phyloP scores from a whole-genome alignment of 2,329 filamentous ascomycete species.

The Orbilia quercus region DNA sequence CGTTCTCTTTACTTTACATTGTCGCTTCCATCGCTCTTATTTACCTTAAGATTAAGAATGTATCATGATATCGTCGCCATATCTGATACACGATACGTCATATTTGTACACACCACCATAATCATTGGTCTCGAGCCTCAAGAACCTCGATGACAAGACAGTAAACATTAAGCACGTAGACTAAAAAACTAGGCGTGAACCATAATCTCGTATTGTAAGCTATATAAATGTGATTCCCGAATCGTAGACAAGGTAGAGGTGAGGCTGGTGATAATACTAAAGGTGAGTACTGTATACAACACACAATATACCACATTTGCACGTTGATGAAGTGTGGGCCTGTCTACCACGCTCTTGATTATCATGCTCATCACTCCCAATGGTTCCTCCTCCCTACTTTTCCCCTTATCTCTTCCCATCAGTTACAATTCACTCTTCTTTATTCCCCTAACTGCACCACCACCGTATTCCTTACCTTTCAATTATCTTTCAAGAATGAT shows the following conservation, averaged over 20 bases:
- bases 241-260: background rate
- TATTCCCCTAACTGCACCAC: background rate
- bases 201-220: background rate
- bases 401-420: background rate
- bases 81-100: constrained; percentile 35
- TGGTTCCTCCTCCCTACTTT: background rate
- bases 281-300: constrained; percentile 14
- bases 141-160: constrained; percentile 27
- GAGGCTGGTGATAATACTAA: background rate
- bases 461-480: background rate
- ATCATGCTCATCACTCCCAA: constrained; percentile 6
- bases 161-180: constrained; percentile 8
- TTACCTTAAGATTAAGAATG: constrained; percentile 2
- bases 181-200: too few relatives aligned
- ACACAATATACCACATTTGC: constrained; percentile 32
- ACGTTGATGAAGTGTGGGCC: background rate
- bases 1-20: background rate
- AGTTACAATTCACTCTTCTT: background rate
- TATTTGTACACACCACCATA: constrained; percentile 12
- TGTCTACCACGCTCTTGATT: background rate
- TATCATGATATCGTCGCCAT: constrained; percentile 30
- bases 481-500: background rate
- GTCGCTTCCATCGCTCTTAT: background rate
- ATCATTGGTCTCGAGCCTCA: constrained; percentile 27
- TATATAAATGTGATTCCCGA: too few relatives aligned